These are phyloP conservation scores for Lactifluus volemus DNA, from an alignment of 768 basidiomycete genomes.

Conservation along the genomic window DNA sequence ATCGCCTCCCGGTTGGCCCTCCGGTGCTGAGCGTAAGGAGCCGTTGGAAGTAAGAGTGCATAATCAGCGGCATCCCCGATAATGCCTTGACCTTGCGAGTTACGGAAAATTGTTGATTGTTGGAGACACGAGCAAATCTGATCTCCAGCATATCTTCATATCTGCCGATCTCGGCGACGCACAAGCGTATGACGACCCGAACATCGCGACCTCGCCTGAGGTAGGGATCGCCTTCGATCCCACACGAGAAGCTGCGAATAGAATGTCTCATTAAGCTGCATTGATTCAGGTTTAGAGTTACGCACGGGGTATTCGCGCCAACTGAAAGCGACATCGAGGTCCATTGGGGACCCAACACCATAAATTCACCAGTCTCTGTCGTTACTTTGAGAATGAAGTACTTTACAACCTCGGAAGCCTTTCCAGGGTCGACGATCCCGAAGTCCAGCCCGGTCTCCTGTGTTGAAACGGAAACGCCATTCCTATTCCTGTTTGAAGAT, in stretches of 20 bases:
- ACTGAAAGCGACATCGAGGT: neutral
- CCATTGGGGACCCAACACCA: conserved; percentile 8
- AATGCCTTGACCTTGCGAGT: conserved; percentile 1
- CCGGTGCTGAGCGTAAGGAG: neutral
- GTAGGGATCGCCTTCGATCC: conserved; percentile 1
- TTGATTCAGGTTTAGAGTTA: neutral
- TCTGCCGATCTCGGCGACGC: neutral
- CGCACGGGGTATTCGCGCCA: neutral
- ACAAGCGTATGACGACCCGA: neutral
- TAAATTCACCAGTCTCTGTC: neutral
- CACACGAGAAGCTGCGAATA: neutral
- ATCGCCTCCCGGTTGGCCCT: neutral
- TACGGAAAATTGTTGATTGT: neutral
- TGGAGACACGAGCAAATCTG: neutral
- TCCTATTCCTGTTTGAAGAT: neutral
- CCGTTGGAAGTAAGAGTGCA: neutral
- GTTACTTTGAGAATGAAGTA: neutral
- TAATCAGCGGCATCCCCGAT: neutral
- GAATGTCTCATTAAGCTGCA: neutral
- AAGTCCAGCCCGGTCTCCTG: neutral
- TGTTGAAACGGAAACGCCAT: neutral
- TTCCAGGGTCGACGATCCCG: neutral
- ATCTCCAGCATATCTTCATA: conserved; percentile 12
- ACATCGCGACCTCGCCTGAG: neutral
- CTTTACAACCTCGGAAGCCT: neutral